Percentiles rank a stretch among this genome's conserved stretches.
These are phyloP conservation scores for Xylariales sp. DNA, from an alignment of 2,329 filamentous ascomycete genomes.

Conservation along the genomic window DNA sequence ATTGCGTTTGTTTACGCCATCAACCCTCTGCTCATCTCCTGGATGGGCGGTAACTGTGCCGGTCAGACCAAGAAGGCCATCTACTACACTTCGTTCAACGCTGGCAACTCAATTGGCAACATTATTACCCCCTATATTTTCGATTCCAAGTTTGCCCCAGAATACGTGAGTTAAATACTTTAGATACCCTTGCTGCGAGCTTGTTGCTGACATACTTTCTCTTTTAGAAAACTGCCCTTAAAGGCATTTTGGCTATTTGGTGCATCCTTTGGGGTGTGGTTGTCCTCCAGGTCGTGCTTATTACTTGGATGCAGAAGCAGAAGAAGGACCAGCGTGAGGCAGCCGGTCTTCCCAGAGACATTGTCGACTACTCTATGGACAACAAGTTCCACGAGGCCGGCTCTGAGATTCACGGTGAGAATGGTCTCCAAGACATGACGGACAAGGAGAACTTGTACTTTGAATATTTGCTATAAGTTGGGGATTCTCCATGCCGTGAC, in stretches of 20 bases:
- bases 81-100: slow-evolving; percentile 2
- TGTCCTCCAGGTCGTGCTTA: slow-evolving; percentile 1
- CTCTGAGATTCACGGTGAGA: background rate
- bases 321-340: background rate
- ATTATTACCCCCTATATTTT: slow-evolving; percentile 1
- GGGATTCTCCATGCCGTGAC: too few species aligned
- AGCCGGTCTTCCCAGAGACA: slow-evolving; percentile 1
- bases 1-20: background rate
- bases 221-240: background rate
- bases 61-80: slow-evolving; percentile 2
- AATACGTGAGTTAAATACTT: background rate
- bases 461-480: background rate
- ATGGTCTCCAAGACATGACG: background rate
- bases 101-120: slow-evolving; percentile 1
- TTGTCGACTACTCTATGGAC: slow-evolving; percentile 1
- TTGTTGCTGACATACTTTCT: slow-evolving; percentile 1
- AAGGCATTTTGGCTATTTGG: slow-evolving; percentile 1
- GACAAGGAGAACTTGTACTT: slow-evolving; percentile 1
- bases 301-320: slow-evolving; percentile 1
- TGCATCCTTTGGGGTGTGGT: background rate
- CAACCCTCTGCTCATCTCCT: slow-evolving; percentile 2
- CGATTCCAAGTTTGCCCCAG: slow-evolving; percentile 1
- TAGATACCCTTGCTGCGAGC: background rate
- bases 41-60: slow-evolving; percentile 1
- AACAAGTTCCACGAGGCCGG: background rate